A percentile compares a stretch with the other conserved stretches of the same genome.
These are phyloP conservation scores for Strigomonas oncopelti DNA, from an alignment of 208 protist species.

Conservation along the genomic window DNA sequence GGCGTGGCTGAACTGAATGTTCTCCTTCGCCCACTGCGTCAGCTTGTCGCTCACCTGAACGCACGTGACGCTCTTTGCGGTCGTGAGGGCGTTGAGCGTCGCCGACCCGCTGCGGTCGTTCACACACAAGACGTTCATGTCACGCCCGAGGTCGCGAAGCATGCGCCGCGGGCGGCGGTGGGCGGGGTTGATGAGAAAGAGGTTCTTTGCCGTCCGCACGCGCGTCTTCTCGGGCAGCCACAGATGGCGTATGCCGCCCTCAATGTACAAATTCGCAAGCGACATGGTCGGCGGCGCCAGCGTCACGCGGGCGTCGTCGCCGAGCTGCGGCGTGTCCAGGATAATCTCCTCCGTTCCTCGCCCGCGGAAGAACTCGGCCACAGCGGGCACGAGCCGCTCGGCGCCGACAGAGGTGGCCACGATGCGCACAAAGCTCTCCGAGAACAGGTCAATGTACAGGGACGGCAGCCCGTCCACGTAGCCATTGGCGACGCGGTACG, in stretches of 20 bases:
- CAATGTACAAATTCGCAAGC: slow-evolving; percentile 50
- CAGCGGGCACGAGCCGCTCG: slow-evolving; percentile 69
- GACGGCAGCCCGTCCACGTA: slow-evolving; percentile 70
- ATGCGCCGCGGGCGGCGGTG: slow-evolving; percentile 61
- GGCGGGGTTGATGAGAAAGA: slow-evolving; percentile 59
- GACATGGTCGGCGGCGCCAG: slow-evolving; percentile 51
- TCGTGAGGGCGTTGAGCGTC: slow-evolving; percentile 73
- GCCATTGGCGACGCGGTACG: slow-evolving; percentile 77
- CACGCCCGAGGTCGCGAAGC: slow-evolving; percentile 57
- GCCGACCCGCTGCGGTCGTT: slow-evolving; percentile 71
- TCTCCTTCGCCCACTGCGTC: slow-evolving; percentile 57
- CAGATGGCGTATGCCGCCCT: slow-evolving; percentile 65
- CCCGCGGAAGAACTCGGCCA: slow-evolving; percentile 62
- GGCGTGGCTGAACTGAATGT: slow-evolving; percentile 72
- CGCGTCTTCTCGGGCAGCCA: slow-evolving; percentile 42
- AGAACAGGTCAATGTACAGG: slow-evolving; percentile 82
- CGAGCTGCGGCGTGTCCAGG: slow-evolving; percentile 64
- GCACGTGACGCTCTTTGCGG: slow-evolving; percentile 68
- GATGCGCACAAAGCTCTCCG: slow-evolving; percentile 68
- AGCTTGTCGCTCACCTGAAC: slow-evolving; percentile 37
- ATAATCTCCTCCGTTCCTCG: slow-evolving; percentile 71
- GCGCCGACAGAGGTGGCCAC: slow-evolving; percentile 64
- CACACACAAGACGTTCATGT: slow-evolving; percentile 72
- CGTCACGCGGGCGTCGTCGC: slow-evolving; percentile 36
- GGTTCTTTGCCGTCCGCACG: slow-evolving; percentile 39